A percentile compares a stretch with the other conserved stretches of the same genome.
Evolutionary conservation across 2,329 filamentous ascomycete species (phyloP).

Genomic region (Biscogniauxia sp.): DNA sequence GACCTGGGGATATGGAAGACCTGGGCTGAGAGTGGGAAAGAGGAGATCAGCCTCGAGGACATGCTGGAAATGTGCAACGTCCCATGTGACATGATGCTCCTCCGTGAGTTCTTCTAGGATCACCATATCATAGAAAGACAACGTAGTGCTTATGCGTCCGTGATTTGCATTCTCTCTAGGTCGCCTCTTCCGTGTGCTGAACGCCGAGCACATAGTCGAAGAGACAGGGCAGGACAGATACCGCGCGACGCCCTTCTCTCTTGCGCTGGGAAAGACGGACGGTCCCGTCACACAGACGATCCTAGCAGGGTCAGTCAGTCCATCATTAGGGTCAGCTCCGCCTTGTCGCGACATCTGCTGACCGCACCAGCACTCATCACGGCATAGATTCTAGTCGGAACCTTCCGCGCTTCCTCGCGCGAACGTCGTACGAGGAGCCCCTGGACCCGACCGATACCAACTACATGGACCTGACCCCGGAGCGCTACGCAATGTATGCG

Average conservation of each 20-base stretch:
- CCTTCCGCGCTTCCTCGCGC: constrained; percentile 33
- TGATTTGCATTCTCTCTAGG: constrained; percentile 3
- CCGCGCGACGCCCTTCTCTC: constrained; percentile 10
- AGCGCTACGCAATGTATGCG: constrained; percentile 34
- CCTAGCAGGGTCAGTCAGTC: constrained; percentile 8
- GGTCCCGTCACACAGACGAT: constrained; percentile 12
- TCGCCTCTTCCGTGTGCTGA: constrained; percentile 13
- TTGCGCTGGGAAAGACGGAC: constrained; percentile 4
- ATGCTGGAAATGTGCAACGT: constrained; percentile 6
- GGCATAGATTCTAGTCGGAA: constrained; percentile 28
- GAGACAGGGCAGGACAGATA: constrained; percentile 12
- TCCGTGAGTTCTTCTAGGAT: constrained; percentile 4
- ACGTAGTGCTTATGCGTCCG: neutral
- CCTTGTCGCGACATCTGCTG: neutral
- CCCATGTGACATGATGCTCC: constrained; percentile 10
- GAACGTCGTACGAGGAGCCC: constrained; percentile 34
- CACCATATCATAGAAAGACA: neutral
- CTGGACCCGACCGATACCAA: constrained; percentile 27
- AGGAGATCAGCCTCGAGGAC: constrained; percentile 5
- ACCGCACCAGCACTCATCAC: constrained; percentile 28
- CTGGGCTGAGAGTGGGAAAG: constrained; percentile 6
- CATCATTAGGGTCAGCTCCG: neutral
- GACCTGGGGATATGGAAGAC: constrained; percentile 11
- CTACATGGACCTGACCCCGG: constrained; percentile 19
- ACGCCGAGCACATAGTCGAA: constrained; percentile 8